These are phyloP conservation scores for Kazachstania africana DNA, from an alignment of 805 yeast species.

Conservation along the genomic window DNA sequence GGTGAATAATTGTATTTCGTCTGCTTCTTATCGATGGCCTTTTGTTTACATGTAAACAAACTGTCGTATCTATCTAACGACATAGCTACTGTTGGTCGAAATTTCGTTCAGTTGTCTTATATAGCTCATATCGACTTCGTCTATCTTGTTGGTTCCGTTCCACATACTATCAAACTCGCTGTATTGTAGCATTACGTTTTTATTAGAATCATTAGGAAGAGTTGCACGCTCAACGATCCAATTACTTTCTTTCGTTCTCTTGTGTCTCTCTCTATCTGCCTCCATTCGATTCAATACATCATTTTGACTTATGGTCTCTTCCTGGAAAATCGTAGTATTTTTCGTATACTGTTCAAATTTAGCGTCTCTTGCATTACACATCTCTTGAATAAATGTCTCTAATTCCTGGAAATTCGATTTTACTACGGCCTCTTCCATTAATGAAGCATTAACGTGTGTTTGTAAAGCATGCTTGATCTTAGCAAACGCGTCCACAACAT, in stretches of 20 bases:
- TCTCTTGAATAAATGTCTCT: not conserved
- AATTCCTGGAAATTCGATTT: not conserved
- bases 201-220: not conserved
- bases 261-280: slow-evolving; percentile 84
- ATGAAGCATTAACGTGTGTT: not conserved
- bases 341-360: not conserved
- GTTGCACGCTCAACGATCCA: slow-evolving; percentile 40
- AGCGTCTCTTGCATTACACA: not conserved
- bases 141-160: slow-evolving; percentile 26
- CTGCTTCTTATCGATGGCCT: too few species aligned
- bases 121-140: slow-evolving; percentile 36
- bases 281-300: slow-evolving; percentile 66
- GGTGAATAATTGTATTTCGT: too few species aligned
- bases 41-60: too few species aligned
- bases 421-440: not conserved
- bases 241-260: slow-evolving; percentile 65
- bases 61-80: too few species aligned
- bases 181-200: slow-evolving; percentile 28
- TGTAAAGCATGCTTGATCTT: not conserved
- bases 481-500: not conserved
- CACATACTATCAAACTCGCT: slow-evolving; percentile 40
- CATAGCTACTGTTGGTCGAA: not conserved
- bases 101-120: slow-evolving; percentile 44
- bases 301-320: not conserved
- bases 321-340: not conserved